Evolutionary conservation across 176 grass and related monocot genomes (phyloP).

Genomic region (Juncus inflexus): DNA sequence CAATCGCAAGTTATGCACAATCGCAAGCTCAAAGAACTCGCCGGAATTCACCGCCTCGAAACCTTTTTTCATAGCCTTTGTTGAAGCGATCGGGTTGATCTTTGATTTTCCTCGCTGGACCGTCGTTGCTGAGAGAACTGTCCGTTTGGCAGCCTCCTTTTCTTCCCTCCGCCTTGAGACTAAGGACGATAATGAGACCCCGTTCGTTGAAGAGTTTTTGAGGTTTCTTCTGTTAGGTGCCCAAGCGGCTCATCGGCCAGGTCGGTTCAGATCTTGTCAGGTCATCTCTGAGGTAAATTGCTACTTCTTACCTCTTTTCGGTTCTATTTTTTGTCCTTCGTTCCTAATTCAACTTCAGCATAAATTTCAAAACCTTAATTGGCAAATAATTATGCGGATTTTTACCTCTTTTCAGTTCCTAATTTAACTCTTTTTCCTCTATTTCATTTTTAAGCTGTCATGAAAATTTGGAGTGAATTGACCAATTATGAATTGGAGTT

Average conservation of each 20-base stretch:
- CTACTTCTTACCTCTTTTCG: neutral
- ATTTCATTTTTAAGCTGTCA: no score
- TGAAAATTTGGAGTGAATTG: no score
- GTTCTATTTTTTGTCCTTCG: neutral
- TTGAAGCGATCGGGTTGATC: slow-evolving; percentile 45
- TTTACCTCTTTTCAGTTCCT: no score
- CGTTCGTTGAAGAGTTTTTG: slow-evolving; percentile 78
- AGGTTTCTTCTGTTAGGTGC: slow-evolving; percentile 57
- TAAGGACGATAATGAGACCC: slow-evolving; percentile 11
- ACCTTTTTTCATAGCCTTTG: slow-evolving; percentile 60
- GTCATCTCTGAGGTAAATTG: slow-evolving; percentile 89
- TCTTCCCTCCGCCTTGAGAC: slow-evolving; percentile 30
- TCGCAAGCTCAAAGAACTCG: slow-evolving; percentile 72
- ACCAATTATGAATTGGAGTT: no score
- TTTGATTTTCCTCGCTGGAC: slow-evolving; percentile 55
- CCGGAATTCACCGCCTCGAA: slow-evolving; percentile 36
- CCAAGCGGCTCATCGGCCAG: slow-evolving; percentile 40
- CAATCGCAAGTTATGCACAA: slow-evolving; percentile 62
- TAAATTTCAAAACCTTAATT: no score
- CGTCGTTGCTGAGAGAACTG: slow-evolving; percentile 42
- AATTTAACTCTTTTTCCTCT: no score
- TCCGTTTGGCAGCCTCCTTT: slow-evolving; percentile 56
- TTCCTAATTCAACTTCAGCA: no score
- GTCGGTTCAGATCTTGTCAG: slow-evolving; percentile 61
- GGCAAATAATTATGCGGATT: no score